phyloP scores from a whole-genome alignment of 257 asterid genomes.

The Solanum infundibuliforme region DNA sequence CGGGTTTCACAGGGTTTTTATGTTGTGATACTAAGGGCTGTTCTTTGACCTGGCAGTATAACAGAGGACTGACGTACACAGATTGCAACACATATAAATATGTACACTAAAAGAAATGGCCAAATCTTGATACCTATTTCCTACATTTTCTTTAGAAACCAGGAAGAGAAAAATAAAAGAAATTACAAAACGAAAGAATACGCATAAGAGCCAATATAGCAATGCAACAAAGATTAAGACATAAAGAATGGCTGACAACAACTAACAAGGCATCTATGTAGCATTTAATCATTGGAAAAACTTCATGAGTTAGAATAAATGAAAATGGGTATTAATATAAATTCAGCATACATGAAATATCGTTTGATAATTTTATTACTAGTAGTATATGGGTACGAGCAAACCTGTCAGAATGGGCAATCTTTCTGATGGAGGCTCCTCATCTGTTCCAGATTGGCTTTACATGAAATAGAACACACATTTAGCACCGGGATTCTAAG shows the following conservation, averaged over 20 bases:
- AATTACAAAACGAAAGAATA: neutral
- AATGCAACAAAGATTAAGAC: neutral
- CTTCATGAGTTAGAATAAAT: neutral
- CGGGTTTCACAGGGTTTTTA: neutral
- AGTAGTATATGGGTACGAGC: constrained; percentile 3
- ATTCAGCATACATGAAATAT: neutral
- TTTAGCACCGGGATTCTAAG: neutral
- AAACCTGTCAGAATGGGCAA: constrained; percentile 53
- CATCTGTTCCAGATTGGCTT: constrained; percentile 40
- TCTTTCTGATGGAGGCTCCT: constrained; percentile 37
- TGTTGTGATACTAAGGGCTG: neutral
- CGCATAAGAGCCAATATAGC: neutral
- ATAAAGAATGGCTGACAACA: neutral
- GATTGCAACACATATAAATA: neutral
- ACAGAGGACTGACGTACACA: neutral
- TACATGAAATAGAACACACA: neutral
- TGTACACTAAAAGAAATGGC: neutral
- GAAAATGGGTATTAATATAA: neutral
- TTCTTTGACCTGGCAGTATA: neutral
- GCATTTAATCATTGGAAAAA: neutral
- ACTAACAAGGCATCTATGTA: neutral
- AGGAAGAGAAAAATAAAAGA: neutral
- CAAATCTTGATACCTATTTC: neutral
- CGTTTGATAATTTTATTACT: neutral
- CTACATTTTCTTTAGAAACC: neutral